Base-by-base conservation (phyloP, 2,329 filamentous ascomycete species). In the Aspergillus hortae region DNA sequence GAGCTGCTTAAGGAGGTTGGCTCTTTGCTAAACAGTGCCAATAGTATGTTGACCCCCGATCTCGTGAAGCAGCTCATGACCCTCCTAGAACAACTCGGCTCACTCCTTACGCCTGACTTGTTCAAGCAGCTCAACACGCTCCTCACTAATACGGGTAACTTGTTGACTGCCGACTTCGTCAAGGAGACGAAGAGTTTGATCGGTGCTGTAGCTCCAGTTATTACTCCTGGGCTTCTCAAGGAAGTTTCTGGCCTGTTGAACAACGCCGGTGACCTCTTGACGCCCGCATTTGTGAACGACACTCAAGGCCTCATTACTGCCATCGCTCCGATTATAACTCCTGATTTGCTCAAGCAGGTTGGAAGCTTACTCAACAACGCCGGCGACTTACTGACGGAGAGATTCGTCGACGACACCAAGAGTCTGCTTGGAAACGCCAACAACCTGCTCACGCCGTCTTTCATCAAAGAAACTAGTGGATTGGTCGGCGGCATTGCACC, bases 311-410 rank as follows among this genome's bases (percentile, higher is more conserved):
- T 38, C 14, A 38, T 38, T 12, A 38, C 14, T 17, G 35, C 35
- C 15, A 17, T 38, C 35, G 35, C 35, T n/a, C 35, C 35, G 4
- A 17, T 38, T 12, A 38, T 67, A 32, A 68, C 65, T 25, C 55
- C 63, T 25, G 48, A 55, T 17, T 54, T 64, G 9, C 57, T 67
- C 35, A 56, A 56, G 40, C 48, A 64, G 44, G 58, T 66, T 25
- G 55, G 56, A 21, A 43, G 46, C 19, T 46, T 67, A n/a, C 48
- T 67, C 23, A 53, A 21, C 38, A 66, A 61, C 44, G 63, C 67
- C 60, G 56, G 66, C 56, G 44, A 62, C 51, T 51, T 72, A 53
- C 55, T 71, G 57, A 64, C 66, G 38, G 58, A 67, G 46, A 53
- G 67, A 42, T 59, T 68, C 54, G 59, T 69, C 52, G 51, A 71